Conservation (phyloP, 1,139 yeast genomes). For the Lodderomyces theae region DNA sequence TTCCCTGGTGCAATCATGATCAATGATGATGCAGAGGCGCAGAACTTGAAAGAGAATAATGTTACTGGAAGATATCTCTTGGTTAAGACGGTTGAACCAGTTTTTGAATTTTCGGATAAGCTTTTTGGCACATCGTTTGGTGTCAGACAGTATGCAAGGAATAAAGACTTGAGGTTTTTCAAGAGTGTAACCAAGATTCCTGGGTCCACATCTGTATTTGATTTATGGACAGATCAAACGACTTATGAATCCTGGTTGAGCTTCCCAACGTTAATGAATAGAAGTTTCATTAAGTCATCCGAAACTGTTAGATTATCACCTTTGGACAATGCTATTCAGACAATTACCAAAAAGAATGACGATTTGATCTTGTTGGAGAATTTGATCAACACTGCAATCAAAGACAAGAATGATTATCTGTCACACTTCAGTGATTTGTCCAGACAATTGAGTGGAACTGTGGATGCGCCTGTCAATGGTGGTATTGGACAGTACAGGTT, state of each 20-base stretch:
- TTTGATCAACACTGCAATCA: slow-evolving; percentile 54
- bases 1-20: slow-evolving; percentile 84
- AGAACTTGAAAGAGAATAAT: slow-evolving; percentile 42
- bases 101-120: slow-evolving; percentile 50
- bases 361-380: slow-evolving; percentile 70
- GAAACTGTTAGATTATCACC: slow-evolving; percentile 74
- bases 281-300: slow-evolving; percentile 64
- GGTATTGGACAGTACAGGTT: slow-evolving; percentile 83
- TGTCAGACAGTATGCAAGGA: slow-evolving; percentile 68
- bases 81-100: slow-evolving; percentile 72
- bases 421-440: slow-evolving; percentile 66
- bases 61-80: slow-evolving; percentile 68
- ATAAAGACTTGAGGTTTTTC: slow-evolving; percentile 68
- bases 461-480: slow-evolving; percentile 90
- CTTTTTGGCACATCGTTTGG: slow-evolving; percentile 52
- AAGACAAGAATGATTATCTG: slow-evolving; percentile 50
- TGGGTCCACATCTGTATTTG: slow-evolving; percentile 69
- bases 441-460: slow-evolving; percentile 80
- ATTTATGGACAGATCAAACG: slow-evolving; percentile 87
- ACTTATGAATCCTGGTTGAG: slow-evolving; percentile 72
- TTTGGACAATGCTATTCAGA: slow-evolving; percentile 73
- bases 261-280: slow-evolving; percentile 86
- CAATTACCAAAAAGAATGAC: slow-evolving; percentile 65
- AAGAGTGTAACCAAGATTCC: slow-evolving; percentile 70
- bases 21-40: slow-evolving; percentile 63